A percentile compares a stretch with the other conserved stretches of the same genome.
These are phyloP conservation scores for Leishmania mexicana DNA, from an alignment of 208 protist genomes.

Conservation along the genomic window DNA sequence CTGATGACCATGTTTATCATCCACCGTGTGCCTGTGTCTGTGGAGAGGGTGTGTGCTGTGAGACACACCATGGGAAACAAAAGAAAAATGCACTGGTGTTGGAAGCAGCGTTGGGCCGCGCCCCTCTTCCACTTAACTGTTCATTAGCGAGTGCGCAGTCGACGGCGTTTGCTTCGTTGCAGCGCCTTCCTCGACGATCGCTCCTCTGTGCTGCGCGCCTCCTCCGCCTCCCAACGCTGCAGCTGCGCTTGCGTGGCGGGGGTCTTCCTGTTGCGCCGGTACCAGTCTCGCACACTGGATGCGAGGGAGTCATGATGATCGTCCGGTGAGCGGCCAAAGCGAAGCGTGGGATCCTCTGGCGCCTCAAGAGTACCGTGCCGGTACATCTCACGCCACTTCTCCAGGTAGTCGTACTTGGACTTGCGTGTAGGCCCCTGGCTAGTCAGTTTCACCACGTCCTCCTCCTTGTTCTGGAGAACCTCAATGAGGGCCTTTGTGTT, in stretches of 20 bases:
- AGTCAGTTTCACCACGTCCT: conserved; percentile 54
- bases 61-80: not conserved
- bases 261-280: conserved; percentile 52
- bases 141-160: conserved; percentile 5
- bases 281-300: conserved; percentile 77
- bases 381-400: conserved; percentile 93
- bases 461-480: conserved; percentile 62
- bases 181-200: conserved; percentile 41
- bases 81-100: not conserved
- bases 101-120: not conserved
- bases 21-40: not conserved
- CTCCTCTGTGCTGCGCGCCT: conserved; percentile 37
- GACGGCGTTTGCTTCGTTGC: conserved; percentile 36
- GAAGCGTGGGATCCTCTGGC: conserved; percentile 64
- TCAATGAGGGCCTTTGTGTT: conserved; percentile 61
- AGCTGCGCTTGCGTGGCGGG: conserved; percentile 54
- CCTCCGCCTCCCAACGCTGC: conserved; percentile 47
- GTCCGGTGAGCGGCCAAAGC: conserved; percentile 72
- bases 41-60: not conserved
- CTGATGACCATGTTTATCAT: not conserved
- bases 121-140: not conserved
- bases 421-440: conserved; percentile 63
- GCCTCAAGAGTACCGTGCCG: conserved; percentile 87
- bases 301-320: conserved; percentile 81
- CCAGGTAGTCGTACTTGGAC: conserved; percentile 90